Evolutionary conservation across 2,329 filamentous ascomycete species (phyloP), one percentile per base, ranked within the genome.

Genomic region (Davidsoniella eucalypti): DNA sequence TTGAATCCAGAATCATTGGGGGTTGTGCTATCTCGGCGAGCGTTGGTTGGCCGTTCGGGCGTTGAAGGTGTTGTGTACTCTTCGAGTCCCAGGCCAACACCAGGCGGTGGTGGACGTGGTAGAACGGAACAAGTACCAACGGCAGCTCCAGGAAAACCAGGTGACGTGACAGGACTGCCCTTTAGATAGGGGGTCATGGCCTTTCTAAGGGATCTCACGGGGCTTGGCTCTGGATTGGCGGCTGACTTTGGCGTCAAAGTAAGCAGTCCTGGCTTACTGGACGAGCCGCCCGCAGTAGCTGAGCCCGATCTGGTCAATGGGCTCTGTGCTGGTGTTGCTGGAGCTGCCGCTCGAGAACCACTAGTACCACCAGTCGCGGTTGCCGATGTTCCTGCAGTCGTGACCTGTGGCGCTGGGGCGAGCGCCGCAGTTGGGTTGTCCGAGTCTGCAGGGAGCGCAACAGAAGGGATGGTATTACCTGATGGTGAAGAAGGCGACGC

Each of bases 161-260:
- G 29, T 44, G 51, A 33, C 18, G 43, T n/a, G 17, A 41, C 40
- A 23, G 53, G 40, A 29, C 44, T 50, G 25, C 51, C 54, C 49
- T 64, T 66, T 17, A 94, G 67, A 61, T 87, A 95, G 5, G 85
- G 87, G 64, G 82, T 84, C 87, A 94, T 94, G 48, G 85, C 84
- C 64, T 85, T 77, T 53, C 85, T 78, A 57, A 94, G 68, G 64
- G 87, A 94, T 61, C 84, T 92, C 37, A 82, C 76, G 14, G 85
- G 80, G 58, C 78, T 87, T 37, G 68, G 68, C 55, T 69, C 65
- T 8, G 65, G 60, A 47, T 64, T 62, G 3, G 60, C 58, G 21
- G 58, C 61, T 21, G 58, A 51, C 33, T 62, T 61, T 43, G 64
- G 59, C 7, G 65, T 59, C 40, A 66, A 56, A 25, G 61, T 58